A percentile compares a stretch with the other conserved stretches of the same genome.
These are phyloP conservation scores for Letharia columbiana DNA, from an alignment of 495 filamentous ascomycete genomes.

Conservation along the genomic window DNA sequence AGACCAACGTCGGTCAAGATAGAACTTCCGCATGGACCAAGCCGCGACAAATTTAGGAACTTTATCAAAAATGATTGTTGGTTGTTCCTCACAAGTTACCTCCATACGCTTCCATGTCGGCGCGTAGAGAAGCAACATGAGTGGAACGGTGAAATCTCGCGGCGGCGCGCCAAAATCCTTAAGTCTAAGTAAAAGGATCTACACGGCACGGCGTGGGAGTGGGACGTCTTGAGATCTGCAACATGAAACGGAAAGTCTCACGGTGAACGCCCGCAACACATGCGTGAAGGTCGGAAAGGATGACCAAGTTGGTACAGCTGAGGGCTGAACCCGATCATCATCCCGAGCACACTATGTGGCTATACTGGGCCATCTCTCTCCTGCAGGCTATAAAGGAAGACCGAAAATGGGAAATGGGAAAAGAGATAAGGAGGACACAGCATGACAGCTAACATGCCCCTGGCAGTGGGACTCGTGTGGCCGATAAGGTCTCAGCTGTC, in stretches of 20 bases:
- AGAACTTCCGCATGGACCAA: neutral
- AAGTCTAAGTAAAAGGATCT: neutral
- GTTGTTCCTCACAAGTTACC: neutral
- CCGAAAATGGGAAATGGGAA: neutral
- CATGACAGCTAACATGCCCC: too few species aligned
- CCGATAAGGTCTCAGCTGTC: neutral
- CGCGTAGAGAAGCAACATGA: neutral
- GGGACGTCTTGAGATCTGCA: neutral
- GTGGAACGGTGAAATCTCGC: neutral
- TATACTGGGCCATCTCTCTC: neutral
- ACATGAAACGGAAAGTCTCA: too few species aligned
- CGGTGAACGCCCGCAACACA: neutral
- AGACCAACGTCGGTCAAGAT: neutral
- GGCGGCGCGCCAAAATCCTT: neutral
- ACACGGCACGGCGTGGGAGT: neutral
- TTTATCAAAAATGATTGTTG: too few species aligned
- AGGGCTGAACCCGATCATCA: neutral
- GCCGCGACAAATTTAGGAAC: neutral
- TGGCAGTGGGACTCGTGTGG: neutral
- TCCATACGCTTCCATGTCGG: neutral
- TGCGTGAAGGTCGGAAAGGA: neutral
- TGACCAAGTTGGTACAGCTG: neutral
- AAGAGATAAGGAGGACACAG: too few species aligned
- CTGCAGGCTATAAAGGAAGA: neutral
- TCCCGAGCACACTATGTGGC: neutral